These are phyloP conservation scores for Lenzites betulinus DNA, from an alignment of 768 basidiomycete species.

Conservation along the genomic window DNA sequence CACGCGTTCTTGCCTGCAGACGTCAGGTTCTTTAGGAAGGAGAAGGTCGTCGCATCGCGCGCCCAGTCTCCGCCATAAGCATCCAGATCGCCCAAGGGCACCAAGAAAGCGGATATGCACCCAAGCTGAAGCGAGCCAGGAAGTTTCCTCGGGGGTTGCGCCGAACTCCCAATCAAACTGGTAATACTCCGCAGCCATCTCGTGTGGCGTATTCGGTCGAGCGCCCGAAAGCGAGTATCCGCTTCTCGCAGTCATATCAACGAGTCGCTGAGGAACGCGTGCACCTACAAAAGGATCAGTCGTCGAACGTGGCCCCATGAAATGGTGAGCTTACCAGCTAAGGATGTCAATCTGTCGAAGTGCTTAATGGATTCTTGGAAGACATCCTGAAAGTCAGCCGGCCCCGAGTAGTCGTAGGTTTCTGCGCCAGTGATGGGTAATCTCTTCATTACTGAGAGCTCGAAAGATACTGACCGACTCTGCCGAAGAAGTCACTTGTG, in stretches of 20 bases:
- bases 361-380: slow-evolving; percentile 43
- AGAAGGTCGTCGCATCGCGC: slow-evolving; percentile 17
- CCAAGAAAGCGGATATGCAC: slow-evolving; percentile 35
- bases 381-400: slow-evolving; percentile 48
- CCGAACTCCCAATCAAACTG: slow-evolving; percentile 53
- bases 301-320: not conserved
- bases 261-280: slow-evolving; percentile 46
- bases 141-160: slow-evolving; percentile 63
- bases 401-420: slow-evolving; percentile 56
- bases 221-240: slow-evolving; percentile 55
- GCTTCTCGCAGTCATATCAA: slow-evolving; percentile 55
- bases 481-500: slow-evolving; percentile 46
- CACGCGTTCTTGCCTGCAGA: not conserved
- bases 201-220: slow-evolving; percentile 46
- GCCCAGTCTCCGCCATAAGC: slow-evolving; percentile 29
- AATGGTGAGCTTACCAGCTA: slow-evolving; percentile 42
- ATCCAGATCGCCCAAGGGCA: slow-evolving; percentile 17
- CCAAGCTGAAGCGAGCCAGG: slow-evolving; percentile 66
- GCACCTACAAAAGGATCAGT: slow-evolving; percentile 36
- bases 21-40: slow-evolving; percentile 24
- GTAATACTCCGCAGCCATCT: slow-evolving; percentile 59
- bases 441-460: not conserved
- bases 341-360: slow-evolving; percentile 43
- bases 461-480: slow-evolving; percentile 39
- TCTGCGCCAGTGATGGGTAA: slow-evolving; percentile 34